These are phyloP conservation scores for Entomophthora muscae DNA, from an alignment of 371 early-diverging fungal species.

Conservation along the genomic window DNA sequence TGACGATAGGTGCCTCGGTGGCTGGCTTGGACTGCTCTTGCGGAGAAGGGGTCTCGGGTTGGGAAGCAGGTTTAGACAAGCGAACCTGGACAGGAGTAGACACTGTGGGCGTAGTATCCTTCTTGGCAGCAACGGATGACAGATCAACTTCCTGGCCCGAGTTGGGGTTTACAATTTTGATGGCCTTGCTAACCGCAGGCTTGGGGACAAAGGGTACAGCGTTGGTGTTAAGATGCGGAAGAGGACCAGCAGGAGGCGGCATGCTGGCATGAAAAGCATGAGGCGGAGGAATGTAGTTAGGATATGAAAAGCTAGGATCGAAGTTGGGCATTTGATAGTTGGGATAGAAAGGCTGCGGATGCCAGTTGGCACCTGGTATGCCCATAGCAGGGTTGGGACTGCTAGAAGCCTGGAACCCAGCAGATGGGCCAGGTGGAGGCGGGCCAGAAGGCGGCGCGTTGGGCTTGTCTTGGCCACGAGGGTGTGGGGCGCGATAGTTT, in stretches of 20 bases:
- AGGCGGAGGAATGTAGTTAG: not conserved
- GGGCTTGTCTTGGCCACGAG: not conserved
- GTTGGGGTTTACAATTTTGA: constrained; percentile 9
- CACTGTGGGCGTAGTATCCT: constrained; percentile 8
- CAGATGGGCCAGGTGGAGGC: not conserved
- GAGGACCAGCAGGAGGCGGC: not conserved
- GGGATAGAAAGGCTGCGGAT: not conserved
- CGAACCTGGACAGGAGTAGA: not conserved
- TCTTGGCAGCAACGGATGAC: not conserved
- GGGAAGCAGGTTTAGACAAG: not conserved
- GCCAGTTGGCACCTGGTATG: not conserved
- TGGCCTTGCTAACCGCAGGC: constrained; percentile 5
- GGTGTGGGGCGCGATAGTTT: not conserved
- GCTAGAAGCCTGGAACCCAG: not conserved
- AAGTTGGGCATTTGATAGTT: not conserved
- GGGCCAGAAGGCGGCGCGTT: not conserved
- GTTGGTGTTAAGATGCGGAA: constrained; percentile 2
- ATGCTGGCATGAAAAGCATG: not conserved
- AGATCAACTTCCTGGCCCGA: constrained; percentile 6
- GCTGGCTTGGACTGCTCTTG: constrained; percentile 11
- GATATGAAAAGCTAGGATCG: not conserved
- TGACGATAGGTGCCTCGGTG: constrained; percentile 10
- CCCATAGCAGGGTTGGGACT: not conserved
- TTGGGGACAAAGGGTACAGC: constrained; percentile 6
- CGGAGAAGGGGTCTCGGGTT: not conserved